Conservation (phyloP, 2,329 filamentous ascomycete genomes). For the Fonsecaea pugnacius region DNA sequence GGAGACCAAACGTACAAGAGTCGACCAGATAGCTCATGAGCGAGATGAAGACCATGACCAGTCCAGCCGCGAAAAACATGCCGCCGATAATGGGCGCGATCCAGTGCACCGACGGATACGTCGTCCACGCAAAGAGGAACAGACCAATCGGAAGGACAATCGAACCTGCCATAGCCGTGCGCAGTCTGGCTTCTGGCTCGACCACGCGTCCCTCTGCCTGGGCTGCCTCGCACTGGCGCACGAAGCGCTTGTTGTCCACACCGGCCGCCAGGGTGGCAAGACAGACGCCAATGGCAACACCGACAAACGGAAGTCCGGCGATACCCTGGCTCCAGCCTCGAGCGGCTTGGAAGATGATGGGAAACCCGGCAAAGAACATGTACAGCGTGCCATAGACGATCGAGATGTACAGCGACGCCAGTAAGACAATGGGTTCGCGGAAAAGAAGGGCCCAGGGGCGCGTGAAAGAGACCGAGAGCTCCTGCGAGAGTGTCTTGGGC, state of each 20-base stretch:
- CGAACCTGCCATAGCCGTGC: constrained; percentile 54
- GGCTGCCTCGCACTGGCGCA: constrained; percentile 53
- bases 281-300: constrained; percentile 57
- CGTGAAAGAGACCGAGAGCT: constrained; percentile 55
- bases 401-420: constrained; percentile 62
- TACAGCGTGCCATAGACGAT: constrained; percentile 51
- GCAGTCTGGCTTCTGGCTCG: constrained; percentile 56
- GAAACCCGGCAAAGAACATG: constrained; percentile 63
- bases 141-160: constrained; percentile 70
- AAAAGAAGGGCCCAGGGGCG: constrained; percentile 72
- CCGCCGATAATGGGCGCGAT: constrained; percentile 72
- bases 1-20: constrained; percentile 43
- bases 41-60: constrained; percentile 81
- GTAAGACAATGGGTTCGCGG: constrained; percentile 68
- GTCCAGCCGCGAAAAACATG: constrained; percentile 76
- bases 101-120: constrained; percentile 66
- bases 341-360: constrained; percentile 66
- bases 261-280: constrained; percentile 56
- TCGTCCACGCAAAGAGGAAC: constrained; percentile 77
- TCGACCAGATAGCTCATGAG: constrained; percentile 84
- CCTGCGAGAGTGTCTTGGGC: constrained; percentile 57
- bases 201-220: constrained; percentile 14
- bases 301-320: constrained; percentile 68
- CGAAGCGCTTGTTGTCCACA: constrained; percentile 48
- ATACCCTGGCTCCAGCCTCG: constrained; percentile 65